These are phyloP conservation scores for Penicillium salamii DNA, from an alignment of 495 filamentous ascomycete species.

Conservation along the genomic window DNA sequence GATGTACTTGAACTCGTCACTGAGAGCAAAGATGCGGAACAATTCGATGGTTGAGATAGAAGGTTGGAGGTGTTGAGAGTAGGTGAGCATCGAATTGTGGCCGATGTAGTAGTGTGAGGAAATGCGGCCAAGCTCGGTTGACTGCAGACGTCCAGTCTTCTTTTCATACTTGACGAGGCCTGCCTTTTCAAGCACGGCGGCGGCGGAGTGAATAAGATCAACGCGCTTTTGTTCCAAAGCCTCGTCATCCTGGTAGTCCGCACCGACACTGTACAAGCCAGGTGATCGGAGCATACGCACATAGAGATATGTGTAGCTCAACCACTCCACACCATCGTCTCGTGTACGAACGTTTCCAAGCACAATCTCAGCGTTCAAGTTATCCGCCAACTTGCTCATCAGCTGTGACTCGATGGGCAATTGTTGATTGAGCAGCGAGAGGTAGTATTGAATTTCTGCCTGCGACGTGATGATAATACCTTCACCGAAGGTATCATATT, in stretches of 20 bases:
- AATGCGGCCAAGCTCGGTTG: conserved; percentile 92
- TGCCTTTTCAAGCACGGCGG: conserved; percentile 79
- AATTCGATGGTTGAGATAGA: conserved; percentile 88
- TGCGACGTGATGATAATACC: conserved; percentile 98
- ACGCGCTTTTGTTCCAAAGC: conserved; percentile 94
- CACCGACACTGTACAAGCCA: conserved; percentile 91
- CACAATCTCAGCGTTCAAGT: conserved; percentile 95
- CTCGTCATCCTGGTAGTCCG: conserved; percentile 91
- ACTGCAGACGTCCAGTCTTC: conserved; percentile 81
- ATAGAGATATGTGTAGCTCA: conserved; percentile 97
- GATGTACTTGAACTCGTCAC: conserved; percentile 99
- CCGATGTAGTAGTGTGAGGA: conserved; percentile 98
- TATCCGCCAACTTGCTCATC: conserved; percentile 89
- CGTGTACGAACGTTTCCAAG: conserved; percentile 90
- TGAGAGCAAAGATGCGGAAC: conserved; percentile 96
- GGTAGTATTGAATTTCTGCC: conserved; percentile 91
- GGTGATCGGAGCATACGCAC: conserved; percentile 97
- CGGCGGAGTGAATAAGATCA: conserved; percentile 93
- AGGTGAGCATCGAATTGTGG: conserved; percentile 91
- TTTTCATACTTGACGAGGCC: conserved; percentile 94
- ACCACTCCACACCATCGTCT: conserved; percentile 96
- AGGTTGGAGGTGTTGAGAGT: conserved; percentile 93
- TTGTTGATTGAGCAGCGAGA: conserved; percentile 95
- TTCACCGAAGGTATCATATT: conserved; percentile 96
- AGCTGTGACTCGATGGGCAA: conserved; percentile 97